Evolutionary conservation across 352 stramenopile genomes (phyloP).

Genomic region (Globisporangium perplexum): DNA sequence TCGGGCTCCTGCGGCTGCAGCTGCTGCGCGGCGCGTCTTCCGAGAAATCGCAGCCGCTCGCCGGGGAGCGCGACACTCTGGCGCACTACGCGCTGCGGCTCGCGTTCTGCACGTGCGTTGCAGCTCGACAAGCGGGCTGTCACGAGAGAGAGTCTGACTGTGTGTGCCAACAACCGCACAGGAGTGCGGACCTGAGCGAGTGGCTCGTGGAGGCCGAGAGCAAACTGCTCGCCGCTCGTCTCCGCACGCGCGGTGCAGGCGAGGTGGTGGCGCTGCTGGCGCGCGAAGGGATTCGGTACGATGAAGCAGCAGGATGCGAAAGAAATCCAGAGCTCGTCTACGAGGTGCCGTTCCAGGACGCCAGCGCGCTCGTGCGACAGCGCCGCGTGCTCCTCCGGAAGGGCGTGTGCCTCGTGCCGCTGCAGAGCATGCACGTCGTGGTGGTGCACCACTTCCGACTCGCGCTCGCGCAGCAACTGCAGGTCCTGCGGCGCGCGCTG

Average conservation of each 20-base stretch:
- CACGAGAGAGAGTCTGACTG: no score
- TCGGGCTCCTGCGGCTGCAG: slow-evolving; percentile 62
- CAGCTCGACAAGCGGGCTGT: no score
- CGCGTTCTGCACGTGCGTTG: slow-evolving; percentile 48
- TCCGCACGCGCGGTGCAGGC: slow-evolving; percentile 6
- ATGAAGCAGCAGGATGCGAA: no score
- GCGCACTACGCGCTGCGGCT: slow-evolving; percentile 49
- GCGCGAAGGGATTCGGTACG: slow-evolving; percentile 26
- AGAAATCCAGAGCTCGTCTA: slow-evolving; percentile 8
- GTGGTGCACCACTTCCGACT: slow-evolving; percentile 34
- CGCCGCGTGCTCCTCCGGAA: slow-evolving; percentile 37
- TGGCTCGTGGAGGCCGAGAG: slow-evolving; percentile 55
- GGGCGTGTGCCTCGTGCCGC: slow-evolving; percentile 43
- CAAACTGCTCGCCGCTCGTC: slow-evolving; percentile 29
- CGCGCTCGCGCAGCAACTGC: slow-evolving; percentile 28
- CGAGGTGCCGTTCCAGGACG: slow-evolving; percentile 47
- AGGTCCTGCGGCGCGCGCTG: slow-evolving; percentile 35
- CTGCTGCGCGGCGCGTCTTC: slow-evolving; percentile 31
- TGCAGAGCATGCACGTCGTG: slow-evolving; percentile 27
- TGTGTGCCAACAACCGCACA: background rate
- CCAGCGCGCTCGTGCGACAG: slow-evolving; percentile 25
- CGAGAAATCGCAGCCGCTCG: slow-evolving; percentile 1
- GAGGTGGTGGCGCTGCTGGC: slow-evolving; percentile 20
- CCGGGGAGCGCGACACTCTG: slow-evolving; percentile 20
- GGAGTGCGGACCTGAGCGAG: slow-evolving; percentile 17